These are phyloP conservation scores for Ceratobasidium papillatum DNA, from an alignment of 1,284 basidiomycete species.

Conservation along the genomic window DNA sequence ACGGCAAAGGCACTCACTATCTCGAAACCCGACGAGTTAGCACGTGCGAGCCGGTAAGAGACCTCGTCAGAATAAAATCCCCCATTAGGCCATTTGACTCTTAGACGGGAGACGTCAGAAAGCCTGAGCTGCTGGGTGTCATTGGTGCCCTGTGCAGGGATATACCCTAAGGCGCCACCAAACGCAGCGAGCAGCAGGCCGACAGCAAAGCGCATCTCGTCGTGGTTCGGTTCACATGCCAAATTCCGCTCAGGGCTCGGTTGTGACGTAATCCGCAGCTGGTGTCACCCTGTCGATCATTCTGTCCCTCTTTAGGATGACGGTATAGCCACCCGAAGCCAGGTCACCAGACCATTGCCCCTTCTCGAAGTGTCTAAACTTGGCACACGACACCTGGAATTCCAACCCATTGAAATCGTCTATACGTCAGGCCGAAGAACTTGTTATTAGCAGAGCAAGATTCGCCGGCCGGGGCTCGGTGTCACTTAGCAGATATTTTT, in stretches of 20 bases:
- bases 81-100: conserved; percentile 67
- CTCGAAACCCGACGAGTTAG: conserved; percentile 60
- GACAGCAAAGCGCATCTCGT: conserved; percentile 35
- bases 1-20: conserved; percentile 1
- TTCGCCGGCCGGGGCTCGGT: background rate
- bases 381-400: background rate
- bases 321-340: no score
- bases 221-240: conserved; percentile 11
- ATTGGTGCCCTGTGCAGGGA: conserved; percentile 76
- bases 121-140: conserved; percentile 62
- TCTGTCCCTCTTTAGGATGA: no score
- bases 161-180: conserved; percentile 56
- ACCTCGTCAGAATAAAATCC: conserved; percentile 62
- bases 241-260: conserved; percentile 8
- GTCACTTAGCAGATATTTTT: conserved; percentile 25
- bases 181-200: conserved; percentile 26
- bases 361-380: conserved; percentile 8
- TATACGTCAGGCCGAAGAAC: no score
- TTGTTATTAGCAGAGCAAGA: no score
- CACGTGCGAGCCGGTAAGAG: conserved; percentile 66
- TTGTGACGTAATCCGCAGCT: background rate
- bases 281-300: conserved; percentile 4
- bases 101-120: conserved; percentile 65
- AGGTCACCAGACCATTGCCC: background rate
- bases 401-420: no score